A percentile compares a stretch with the other conserved stretches of the same genome.
These are phyloP conservation scores for Monilinia fructigena DNA, from an alignment of 2,329 filamentous ascomycete species.

Conservation along the genomic window DNA sequence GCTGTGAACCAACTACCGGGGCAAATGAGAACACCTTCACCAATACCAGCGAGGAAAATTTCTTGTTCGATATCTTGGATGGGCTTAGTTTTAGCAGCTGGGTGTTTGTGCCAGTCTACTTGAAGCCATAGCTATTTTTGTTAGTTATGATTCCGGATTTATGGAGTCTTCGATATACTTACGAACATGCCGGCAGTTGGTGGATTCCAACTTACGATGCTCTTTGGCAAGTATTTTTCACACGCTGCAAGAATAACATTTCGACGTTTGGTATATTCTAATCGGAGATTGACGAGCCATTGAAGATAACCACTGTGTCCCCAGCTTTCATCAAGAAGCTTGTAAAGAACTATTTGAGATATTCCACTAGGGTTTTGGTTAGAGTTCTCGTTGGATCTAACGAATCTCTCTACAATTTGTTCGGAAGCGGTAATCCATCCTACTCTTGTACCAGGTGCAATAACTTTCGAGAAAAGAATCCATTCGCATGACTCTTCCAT, in stretches of 20 bases:
- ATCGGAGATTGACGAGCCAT: slow-evolving; percentile 81
- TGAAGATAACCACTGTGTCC: slow-evolving; percentile 85
- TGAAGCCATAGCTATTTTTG: slow-evolving; percentile 65
- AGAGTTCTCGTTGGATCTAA: slow-evolving; percentile 70
- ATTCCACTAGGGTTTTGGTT: slow-evolving; percentile 85
- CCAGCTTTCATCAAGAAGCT: slow-evolving; percentile 91
- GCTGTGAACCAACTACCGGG: slow-evolving; percentile 90
- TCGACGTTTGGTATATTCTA: slow-evolving; percentile 77
- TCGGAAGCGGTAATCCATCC: slow-evolving; percentile 89
- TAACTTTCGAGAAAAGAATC: slow-evolving; percentile 94
- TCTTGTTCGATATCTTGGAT: slow-evolving; percentile 75
- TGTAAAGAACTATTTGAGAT: slow-evolving; percentile 79
- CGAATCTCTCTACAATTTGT: slow-evolving; percentile 75
- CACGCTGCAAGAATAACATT: slow-evolving; percentile 77
- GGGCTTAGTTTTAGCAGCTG: slow-evolving; percentile 51
- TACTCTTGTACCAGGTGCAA: slow-evolving; percentile 75
- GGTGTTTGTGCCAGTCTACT: slow-evolving; percentile 66
- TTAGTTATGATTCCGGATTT: slow-evolving; percentile 7
- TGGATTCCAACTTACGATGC: slow-evolving; percentile 75
- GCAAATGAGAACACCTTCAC: slow-evolving; percentile 75
- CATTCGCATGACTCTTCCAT: slow-evolving; percentile 85
- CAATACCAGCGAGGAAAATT: slow-evolving; percentile 76
- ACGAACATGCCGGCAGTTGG: slow-evolving; percentile 82
- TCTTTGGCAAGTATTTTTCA: slow-evolving; percentile 70
- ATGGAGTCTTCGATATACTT: slow-evolving; percentile 1